Evolutionary conservation across 1,139 yeast species (phyloP).

Genomic region (Taphrina flavorubra): DNA sequence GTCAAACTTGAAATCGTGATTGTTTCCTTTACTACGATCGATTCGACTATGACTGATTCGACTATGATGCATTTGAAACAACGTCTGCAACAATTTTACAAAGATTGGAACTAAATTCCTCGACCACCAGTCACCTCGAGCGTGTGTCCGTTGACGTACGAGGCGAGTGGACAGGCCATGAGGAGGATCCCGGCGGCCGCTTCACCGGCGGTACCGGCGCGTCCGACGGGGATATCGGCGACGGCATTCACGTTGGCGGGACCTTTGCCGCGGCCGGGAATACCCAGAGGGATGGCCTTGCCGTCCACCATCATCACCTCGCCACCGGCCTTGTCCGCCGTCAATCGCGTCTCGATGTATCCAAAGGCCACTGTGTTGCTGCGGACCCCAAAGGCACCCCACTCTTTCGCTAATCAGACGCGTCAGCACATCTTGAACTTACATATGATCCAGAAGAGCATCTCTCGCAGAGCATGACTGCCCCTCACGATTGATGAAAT

Average conservation of each 20-base stretch:
- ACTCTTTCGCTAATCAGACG: constrained; percentile 51
- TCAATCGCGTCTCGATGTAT: constrained; percentile 41
- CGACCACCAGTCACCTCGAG: constrained; percentile 40
- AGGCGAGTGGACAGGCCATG: constrained; percentile 34
- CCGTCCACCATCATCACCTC: constrained; percentile 41
- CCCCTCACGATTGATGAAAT: too few relatives aligned
- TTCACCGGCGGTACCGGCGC: constrained; percentile 38
- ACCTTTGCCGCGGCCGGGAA: constrained; percentile 39
- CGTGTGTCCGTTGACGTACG: constrained; percentile 40
- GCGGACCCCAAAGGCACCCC: constrained; percentile 41
- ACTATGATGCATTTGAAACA: too few relatives aligned
- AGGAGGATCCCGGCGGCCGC: constrained; percentile 39
- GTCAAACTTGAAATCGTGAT: too few relatives aligned
- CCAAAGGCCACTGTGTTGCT: constrained; percentile 40
- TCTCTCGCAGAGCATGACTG: too few relatives aligned
- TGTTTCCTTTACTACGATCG: too few relatives aligned
- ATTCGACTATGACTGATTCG: too few relatives aligned
- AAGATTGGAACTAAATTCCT: constrained; percentile 4
- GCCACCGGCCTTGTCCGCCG: constrained; percentile 39
- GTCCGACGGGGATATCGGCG: constrained; percentile 37
- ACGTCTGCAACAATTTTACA: too few relatives aligned
- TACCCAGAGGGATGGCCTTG: constrained; percentile 35
- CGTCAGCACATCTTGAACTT: too few relatives aligned
- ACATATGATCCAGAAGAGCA: too few relatives aligned
- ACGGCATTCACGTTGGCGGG: constrained; percentile 33